These are phyloP conservation scores for Bassia scoparia DNA, from an alignment of 148 eudicot genomes.

Conservation along the genomic window DNA sequence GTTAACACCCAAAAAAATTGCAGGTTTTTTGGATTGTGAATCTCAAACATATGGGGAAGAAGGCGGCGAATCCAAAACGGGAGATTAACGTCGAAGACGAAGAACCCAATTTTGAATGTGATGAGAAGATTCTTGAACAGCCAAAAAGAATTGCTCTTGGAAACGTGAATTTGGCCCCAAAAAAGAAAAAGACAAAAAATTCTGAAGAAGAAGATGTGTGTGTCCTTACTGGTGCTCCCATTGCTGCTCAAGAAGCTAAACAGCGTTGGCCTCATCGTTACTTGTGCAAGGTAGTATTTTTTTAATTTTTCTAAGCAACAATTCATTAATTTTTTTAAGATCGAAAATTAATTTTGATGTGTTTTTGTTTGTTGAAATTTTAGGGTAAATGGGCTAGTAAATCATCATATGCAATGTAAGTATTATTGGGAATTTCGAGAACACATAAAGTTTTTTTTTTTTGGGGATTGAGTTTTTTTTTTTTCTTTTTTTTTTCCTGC, in stretches of 20 bases:
- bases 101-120: neutral
- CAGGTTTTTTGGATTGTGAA: neutral
- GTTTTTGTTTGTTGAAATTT: neutral
- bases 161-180: neutral
- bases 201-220: constrained; percentile 10
- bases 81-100: neutral
- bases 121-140: constrained; percentile 7
- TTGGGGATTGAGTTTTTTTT: neutral
- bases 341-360: no score
- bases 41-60: neutral
- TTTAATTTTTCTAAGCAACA: neutral
- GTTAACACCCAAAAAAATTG: no score
- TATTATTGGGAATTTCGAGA: no score
- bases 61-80: neutral
- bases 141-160: neutral
- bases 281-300: constrained; percentile 12
- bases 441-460: neutral
- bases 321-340: neutral
- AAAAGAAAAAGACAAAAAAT: neutral
- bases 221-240: constrained; percentile 22
- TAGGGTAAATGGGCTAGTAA: constrained; percentile 12
- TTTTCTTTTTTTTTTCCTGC: no score
- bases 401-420: neutral
- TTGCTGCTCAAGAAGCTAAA: constrained; percentile 24
- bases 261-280: constrained; percentile 31